Conservation (phyloP, 345 rosid genomes). For the Hypericum androsaemum region DNA sequence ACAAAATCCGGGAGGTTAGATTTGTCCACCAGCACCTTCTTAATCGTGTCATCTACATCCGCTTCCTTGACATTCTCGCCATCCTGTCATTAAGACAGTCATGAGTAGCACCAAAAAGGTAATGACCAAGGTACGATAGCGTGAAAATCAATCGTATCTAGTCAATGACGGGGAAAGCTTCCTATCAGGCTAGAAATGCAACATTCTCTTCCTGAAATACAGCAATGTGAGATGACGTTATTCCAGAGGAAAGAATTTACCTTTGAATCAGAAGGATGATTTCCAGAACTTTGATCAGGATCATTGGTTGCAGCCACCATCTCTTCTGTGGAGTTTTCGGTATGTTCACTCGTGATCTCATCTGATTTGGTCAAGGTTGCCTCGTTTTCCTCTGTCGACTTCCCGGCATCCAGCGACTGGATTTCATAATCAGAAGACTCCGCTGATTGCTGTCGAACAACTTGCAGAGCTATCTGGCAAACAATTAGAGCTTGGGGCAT, state of each 20-base stretch:
- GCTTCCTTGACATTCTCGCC: conserved; percentile 26
- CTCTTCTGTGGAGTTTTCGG: conserved; percentile 22
- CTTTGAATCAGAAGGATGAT: conserved; percentile 27
- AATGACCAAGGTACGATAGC: no score
- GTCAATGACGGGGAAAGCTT: not conserved
- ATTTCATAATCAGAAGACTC: conserved; percentile 35
- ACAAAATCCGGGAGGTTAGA: conserved; percentile 71
- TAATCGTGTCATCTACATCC: conserved; percentile 28
- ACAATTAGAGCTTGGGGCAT: not conserved
- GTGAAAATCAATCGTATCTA: no score
- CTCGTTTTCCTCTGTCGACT: no score
- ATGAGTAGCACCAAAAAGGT: conserved; percentile 5
- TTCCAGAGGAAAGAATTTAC: conserved; percentile 16
- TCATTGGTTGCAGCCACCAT: conserved; percentile 19
- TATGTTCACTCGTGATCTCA: conserved; percentile 16
- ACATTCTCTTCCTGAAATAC: no score
- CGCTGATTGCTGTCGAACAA: conserved; percentile 56
- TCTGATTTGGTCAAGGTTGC: conserved; percentile 3
- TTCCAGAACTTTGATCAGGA: conserved; percentile 9
- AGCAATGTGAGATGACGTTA: not conserved
- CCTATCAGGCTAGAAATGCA: no score
- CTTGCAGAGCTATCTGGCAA: conserved; percentile 78
- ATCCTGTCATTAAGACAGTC: conserved; percentile 28
- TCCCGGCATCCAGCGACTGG: conserved; percentile 1
- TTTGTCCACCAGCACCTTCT: conserved; percentile 54